Percentiles rank a stretch among this genome's conserved stretches.
Conservation (phyloP, 164 flowering plant species). For the Vitis riparia region DNA sequence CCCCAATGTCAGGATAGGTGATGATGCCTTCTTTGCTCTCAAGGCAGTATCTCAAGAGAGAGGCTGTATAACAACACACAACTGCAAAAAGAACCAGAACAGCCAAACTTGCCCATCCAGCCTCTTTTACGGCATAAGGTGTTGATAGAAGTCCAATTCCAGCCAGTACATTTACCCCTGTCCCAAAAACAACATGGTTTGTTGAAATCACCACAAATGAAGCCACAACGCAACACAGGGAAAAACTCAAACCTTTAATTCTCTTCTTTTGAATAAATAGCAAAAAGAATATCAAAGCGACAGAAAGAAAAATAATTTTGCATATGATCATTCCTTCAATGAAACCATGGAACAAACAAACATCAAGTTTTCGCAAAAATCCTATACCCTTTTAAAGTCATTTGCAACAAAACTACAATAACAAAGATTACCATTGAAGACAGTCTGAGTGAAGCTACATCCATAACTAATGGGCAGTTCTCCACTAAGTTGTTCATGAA, state of each 20-base stretch:
- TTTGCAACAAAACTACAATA: neutral
- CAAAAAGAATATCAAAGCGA: no score
- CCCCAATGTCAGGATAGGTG: conserved; percentile 82
- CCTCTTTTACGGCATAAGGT: conserved; percentile 74
- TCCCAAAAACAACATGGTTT: conserved; percentile 5
- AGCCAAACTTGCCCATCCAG: conserved; percentile 75
- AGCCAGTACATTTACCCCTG: conserved; percentile 81
- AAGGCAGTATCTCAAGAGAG: conserved; percentile 71
- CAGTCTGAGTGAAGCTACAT: conserved; percentile 83
- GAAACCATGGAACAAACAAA: neutral
- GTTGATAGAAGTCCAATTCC: conserved; percentile 93
- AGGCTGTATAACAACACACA: conserved; percentile 75
- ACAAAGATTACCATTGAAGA: conserved; percentile 69
- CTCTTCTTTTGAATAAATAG: no score
- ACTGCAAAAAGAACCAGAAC: conserved; percentile 59
- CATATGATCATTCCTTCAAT: neutral
- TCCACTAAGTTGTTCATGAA: conserved; percentile 44
- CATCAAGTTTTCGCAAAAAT: neutral
- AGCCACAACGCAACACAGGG: neutral
- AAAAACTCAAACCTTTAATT: neutral
- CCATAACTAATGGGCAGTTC: conserved; percentile 67
- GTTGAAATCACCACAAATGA: neutral
- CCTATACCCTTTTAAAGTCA: neutral
- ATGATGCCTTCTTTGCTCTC: conserved; percentile 69
- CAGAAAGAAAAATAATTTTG: neutral